These are phyloP conservation scores for Boletus sp. DNA, from an alignment of 768 basidiomycete genomes.

Conservation along the genomic window DNA sequence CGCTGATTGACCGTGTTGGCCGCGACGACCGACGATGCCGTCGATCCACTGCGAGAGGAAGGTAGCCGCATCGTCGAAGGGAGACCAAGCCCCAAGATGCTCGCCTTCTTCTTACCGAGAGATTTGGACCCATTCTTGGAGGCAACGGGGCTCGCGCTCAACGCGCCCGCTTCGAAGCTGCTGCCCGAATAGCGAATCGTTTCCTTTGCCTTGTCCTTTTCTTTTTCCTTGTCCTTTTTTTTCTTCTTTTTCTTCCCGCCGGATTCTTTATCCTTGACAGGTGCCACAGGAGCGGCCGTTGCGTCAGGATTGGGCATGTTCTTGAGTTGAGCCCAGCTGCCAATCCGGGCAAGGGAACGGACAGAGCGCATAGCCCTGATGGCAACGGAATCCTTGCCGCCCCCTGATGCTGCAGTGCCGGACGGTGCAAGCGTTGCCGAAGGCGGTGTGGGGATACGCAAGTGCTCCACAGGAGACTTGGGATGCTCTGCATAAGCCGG, in stretches of 20 bases:
- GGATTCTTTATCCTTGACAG: slow-evolving; percentile 28
- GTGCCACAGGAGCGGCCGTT: slow-evolving; percentile 23
- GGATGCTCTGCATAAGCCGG: slow-evolving; percentile 15
- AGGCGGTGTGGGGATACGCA: slow-evolving; percentile 24
- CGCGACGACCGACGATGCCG: slow-evolving; percentile 32
- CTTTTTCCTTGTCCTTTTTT: slow-evolving; percentile 38
- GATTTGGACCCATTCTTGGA: slow-evolving; percentile 31
- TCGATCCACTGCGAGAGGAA: slow-evolving; percentile 33
- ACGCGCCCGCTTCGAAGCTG: slow-evolving; percentile 66
- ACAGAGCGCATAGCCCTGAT: slow-evolving; percentile 76
- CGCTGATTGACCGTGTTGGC: slow-evolving; percentile 12
- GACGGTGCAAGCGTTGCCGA: slow-evolving; percentile 37
- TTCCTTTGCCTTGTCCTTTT: slow-evolving; percentile 32
- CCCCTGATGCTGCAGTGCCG: slow-evolving; percentile 18
- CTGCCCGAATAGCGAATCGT: slow-evolving; percentile 50
- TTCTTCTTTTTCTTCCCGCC: slow-evolving; percentile 37
- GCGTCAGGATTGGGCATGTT: slow-evolving; percentile 33
- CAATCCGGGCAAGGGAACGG: slow-evolving; percentile 65
- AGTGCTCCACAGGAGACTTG: slow-evolving; percentile 8
- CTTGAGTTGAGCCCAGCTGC: slow-evolving; percentile 66
- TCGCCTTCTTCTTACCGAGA: slow-evolving; percentile 54
- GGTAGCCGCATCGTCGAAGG: slow-evolving; percentile 54
- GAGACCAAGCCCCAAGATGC: slow-evolving; percentile 58
- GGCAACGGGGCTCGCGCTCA: slow-evolving; percentile 37
- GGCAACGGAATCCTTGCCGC: slow-evolving; percentile 60